Evolutionary conservation across 1,284 basidiomycete species (phyloP), one percentile per base, ranked within the genome.

Genomic region (Ceratobasidium sp.): DNA sequence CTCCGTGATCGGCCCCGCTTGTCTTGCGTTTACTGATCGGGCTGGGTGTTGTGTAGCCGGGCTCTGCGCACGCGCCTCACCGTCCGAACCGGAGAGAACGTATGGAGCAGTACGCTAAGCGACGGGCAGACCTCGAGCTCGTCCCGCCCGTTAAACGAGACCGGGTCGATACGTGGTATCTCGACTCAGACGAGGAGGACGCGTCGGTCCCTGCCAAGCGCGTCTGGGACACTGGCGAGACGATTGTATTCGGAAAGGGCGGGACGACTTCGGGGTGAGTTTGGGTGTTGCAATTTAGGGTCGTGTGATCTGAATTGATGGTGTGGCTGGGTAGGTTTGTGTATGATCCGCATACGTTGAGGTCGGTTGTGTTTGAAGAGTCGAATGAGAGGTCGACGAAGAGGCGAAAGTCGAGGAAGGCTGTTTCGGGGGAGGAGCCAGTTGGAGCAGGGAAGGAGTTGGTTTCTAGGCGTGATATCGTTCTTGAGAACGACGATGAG

Each of bases 61-160:
- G 73, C 18, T 47, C 74, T 21, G 75, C 75, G n/a, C 73, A 74
- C 66, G 66, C 75, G 7, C 49, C 59, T 14, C 75, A 76, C 46
- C 46, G 58, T 14, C 75, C 75, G 21, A 76, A 76, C 26, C 73
- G 75, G n/a, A 72, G 74, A 41, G 73, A 74, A 1, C 70, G 75
- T 21, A 74, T 76, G 73, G 71, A 66, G n/a, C 75, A 76, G 54
- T 76, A 76, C 41, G 72, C 75, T 13, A 54, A 54, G 32, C 73
- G 74, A 62, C 75, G 75, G 23, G 75, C 75, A 7, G 62, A 74
- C n/a, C 55, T 76, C 41, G 72, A 73, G 28, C 75, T 76, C 52
- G 55, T 74, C 18, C 75, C 75, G 18, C 59, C 73, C 2, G 67
- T 49, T 8, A 66, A 73, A 46, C 64, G 64, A 13, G 64, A 69